These are phyloP conservation scores for Cyberlindnera maritima DNA, from an alignment of 805 yeast genomes.

Conservation along the genomic window DNA sequence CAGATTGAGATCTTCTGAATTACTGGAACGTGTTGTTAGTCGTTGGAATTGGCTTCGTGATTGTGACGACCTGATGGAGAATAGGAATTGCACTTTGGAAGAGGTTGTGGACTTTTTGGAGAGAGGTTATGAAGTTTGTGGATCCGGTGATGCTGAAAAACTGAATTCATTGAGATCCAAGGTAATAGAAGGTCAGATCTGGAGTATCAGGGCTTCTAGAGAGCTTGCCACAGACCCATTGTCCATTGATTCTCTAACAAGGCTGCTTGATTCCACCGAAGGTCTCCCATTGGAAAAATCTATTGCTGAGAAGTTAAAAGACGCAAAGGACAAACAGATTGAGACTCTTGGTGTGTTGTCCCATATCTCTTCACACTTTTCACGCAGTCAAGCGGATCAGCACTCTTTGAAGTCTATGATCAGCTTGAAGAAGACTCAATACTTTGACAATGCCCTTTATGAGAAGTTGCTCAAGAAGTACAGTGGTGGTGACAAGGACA, in stretches of 20 bases:
- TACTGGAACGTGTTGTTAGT: conserved; percentile 37
- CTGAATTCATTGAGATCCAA: conserved; percentile 12
- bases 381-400: conserved; percentile 7
- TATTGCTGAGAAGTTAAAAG: conserved; percentile 10
- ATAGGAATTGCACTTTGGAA: conserved; percentile 18
- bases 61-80: conserved; percentile 21
- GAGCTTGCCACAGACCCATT: conserved; percentile 2
- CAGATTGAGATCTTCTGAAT: conserved; percentile 44
- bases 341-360: conserved; percentile 16
- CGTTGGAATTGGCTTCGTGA: conserved; percentile 39
- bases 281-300: conserved; percentile 3
- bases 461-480: conserved; percentile 19
- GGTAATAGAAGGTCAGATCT: conserved; percentile 17
- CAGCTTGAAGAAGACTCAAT: neutral
- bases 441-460: conserved; percentile 6
- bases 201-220: conserved; percentile 12
- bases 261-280: conserved; percentile 3
- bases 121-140: conserved; percentile 27
- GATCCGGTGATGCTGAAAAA: conserved; percentile 20
- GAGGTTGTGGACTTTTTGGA: conserved; percentile 23
- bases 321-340: conserved; percentile 19
- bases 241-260: conserved; percentile 7
- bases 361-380: neutral
- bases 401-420: neutral
- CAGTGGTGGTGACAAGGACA: conserved; percentile 31